Base-by-base conservation (phyloP, 202 grass and related monocot species). In the Tripidium arundinaceum region DNA sequence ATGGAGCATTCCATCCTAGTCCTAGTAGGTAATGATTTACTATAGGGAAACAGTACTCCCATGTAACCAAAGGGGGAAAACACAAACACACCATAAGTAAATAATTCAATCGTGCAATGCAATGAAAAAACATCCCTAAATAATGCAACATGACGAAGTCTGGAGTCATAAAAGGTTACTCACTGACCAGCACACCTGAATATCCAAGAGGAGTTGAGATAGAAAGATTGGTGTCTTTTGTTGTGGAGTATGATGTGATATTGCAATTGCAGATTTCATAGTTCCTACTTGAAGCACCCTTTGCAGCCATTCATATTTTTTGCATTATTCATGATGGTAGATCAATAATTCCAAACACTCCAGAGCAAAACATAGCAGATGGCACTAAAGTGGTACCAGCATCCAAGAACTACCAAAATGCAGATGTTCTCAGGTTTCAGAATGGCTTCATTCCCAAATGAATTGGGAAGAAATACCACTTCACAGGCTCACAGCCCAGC, bases 1-100 rank as follows among this genome's bases (percentile, higher is more conserved):
- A 79, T 27, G 75, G 41, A 58, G 26, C 25, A 16, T 73, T 81
- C 12, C 27, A 72, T 77, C 63, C 18, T 62, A 75, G 15, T n/a
- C 63, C 18, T 74, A 75, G 26, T 26, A 80, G 25, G 64, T 39
- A 80, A 68, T 15, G 45, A 29, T 26, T 29, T 5, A 57, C 54
- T 58, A 58, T 4, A 24, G 54, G 21, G 21, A 64, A 84, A 62
- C 11, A 39, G 41, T 77, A 79, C 21, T 42, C 58, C 8, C 4
- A 40, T 54, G 80, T 46, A 28, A 37, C 31, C 22, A 29, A 82
- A 74, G 31, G 60, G 38, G 40, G 42, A 34, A 19, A 41, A 33
- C 21, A 38, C 70, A 14, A 18, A 12, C 2, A 45, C 43, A 55
- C 21, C 28, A 82, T 72, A 63, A 29, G 37, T 37, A 19, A 62